Evolutionary conservation across 106 monocot genomes (phyloP), one percentile per base, ranked within the genome.

Genomic region (Dactylorhiza incarnata): DNA sequence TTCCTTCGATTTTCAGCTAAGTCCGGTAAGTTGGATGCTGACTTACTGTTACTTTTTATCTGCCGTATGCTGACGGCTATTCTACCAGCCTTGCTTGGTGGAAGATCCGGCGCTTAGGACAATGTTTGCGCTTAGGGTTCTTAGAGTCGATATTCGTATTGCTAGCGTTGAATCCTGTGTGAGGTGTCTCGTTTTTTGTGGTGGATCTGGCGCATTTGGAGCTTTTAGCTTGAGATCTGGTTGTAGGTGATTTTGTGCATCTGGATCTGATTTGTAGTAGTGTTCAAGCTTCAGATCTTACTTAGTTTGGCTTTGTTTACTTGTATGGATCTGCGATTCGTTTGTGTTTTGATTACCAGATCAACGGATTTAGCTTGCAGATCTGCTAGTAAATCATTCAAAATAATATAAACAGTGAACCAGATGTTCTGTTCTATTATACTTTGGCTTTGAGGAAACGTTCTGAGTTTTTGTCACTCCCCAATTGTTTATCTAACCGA

Each of bases 21-120:
- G 69, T 0, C 69, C 24, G 16, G 45, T 69, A 45, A 69, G 69
- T 69, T 69, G 13, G 45, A 69, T 69, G 43, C 17, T 69, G 69
- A 46, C 7, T n/a, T 44, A 0, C 7, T 66, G 3, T 66, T 37
- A 4, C 13, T 66, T 59, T 24, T 17, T 45, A 69, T 69, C 24
- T 46, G 69, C 22, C n/a, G 10, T 22, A 69, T 11, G 66, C 13
- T 5, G 66, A 12, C 29, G 45, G 14, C 45, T 2, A 26, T 14
- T 66, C 13, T 66, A 26, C 66, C 12, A 26, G 66, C 24, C 26
- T 46, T 69, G 17, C 15, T 45, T 46, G 69, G 45, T 69, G 7
- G 44, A 46, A 7, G 44, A 69, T 69, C 69, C 29, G 24, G 24
- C 29, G 22, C 17, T 63, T 71, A 48, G n/a, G n/a, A 71, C 48